These are phyloP conservation scores for Marasmius fiardii DNA, from an alignment of 1,284 basidiomycete species.

Conservation along the genomic window DNA sequence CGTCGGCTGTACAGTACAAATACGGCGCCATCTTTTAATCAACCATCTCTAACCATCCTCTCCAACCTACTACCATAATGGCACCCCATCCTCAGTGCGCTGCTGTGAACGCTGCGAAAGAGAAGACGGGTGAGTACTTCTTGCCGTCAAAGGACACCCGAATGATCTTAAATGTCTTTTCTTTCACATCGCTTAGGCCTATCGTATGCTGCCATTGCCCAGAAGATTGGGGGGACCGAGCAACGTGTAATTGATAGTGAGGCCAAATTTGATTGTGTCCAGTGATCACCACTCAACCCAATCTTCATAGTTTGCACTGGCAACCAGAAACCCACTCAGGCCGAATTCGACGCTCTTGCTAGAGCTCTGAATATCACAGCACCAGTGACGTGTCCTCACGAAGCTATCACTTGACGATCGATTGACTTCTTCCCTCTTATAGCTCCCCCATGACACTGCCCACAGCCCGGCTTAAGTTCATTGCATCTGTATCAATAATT, in stretches of 20 bases:
- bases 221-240: constrained; percentile 34
- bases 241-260: constrained; percentile 51
- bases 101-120: constrained; percentile 53
- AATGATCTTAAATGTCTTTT: constrained; percentile 1
- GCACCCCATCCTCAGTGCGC: constrained; percentile 49
- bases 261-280: constrained; percentile 15
- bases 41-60: not conserved
- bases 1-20: not conserved
- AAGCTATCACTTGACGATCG: not conserved
- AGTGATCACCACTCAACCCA: not conserved
- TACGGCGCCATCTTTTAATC: not conserved
- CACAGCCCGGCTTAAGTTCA: constrained; percentile 15
- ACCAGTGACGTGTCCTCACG: constrained; percentile 27
- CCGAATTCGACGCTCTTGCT: constrained; percentile 53
- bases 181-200: constrained; percentile 34
- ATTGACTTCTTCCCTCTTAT: not conserved
- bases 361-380: constrained; percentile 39
- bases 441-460: constrained; percentile 19
- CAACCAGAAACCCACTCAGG: constrained; percentile 35
- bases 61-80: constrained; percentile 22
- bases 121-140: constrained; percentile 38
- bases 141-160: not conserved
- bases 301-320: constrained; percentile 49
- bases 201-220: constrained; percentile 45
- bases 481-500: not conserved